Evolutionary conservation across 2,329 filamentous ascomycete species (phyloP), one percentile per base, ranked within the genome.

Genomic region (Cladosporium sp.): DNA sequence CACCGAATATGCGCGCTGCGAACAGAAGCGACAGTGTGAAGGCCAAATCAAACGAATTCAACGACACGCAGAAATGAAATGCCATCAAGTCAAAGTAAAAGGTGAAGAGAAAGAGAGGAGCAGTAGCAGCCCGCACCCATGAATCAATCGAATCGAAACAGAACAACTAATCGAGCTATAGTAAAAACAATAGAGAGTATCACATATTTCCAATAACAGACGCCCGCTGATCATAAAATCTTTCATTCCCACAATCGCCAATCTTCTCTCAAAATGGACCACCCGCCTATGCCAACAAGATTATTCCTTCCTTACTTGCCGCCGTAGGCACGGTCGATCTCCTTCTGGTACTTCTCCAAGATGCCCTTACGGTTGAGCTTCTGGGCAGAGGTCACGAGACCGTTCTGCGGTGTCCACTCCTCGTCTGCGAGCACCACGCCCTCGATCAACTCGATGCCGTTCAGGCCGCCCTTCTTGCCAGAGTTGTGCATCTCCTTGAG

Each of bases 381-480:
- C 73, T 83, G 81, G 18, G 83, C 82, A 5, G 82, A 83, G 5
- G 83, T 85, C 5, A 81, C 81, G 36, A 84, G 76, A 49, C 78
- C 78, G 75, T 89, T 95, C 66, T 88, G 85, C 62, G 92, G 91
- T 64, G 90, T 94, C 92, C 92, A 96, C 78, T 96, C 92, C 75
- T 94, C 92, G 69, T 94, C 91, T 0, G 89, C 88, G 65, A 96
- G 77, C 28, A 94, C 90, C 23, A 94, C 88, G 59, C 89, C 91
- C 32, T 88, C 85, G 48, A 96, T 84, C 68, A 89, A 88, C 82
- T 96, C 92, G 66, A 95, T 88, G 11, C 86, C 82, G 1, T 82
- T 81, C 57, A 96, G 81, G 23, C 90, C 89, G 32, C 86, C 88
- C 71, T 84, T 86, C 79, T 84, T 87, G 21, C 86, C 92, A 25